A percentile compares a stretch with the other conserved stretches of the same genome.
These are phyloP conservation scores for Phaeoacremonium minimum DNA, from an alignment of 2,329 filamentous ascomycete genomes.

Conservation along the genomic window DNA sequence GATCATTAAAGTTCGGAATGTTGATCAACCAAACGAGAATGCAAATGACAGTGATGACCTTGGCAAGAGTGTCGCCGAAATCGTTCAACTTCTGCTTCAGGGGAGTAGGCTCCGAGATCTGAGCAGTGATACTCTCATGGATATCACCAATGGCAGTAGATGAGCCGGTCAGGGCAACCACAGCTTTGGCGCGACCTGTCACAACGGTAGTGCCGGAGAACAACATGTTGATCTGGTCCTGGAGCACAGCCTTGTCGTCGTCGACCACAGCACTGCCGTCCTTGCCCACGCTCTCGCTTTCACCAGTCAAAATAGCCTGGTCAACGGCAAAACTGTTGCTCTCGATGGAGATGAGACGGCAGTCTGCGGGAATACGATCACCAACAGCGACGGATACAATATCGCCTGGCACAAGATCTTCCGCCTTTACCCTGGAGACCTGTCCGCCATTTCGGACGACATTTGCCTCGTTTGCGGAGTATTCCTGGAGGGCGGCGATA, in stretches of 20 bases:
- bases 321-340: conserved; percentile 98
- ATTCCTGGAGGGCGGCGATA: conserved; percentile 96
- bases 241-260: conserved; percentile 85
- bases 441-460: conserved; percentile 78
- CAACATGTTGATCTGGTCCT: conserved; percentile 96
- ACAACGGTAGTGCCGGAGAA: conserved; percentile 98
- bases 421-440: conserved; percentile 82
- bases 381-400: conserved; percentile 84
- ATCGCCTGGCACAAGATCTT: conserved; percentile 93
- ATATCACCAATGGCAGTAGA: conserved; percentile 97
- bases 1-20: conserved; percentile 93
- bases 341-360: conserved; percentile 81
- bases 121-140: conserved; percentile 95
- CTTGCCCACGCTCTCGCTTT: conserved; percentile 95
- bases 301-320: conserved; percentile 93
- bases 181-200: conserved; percentile 83
- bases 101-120: conserved; percentile 96
- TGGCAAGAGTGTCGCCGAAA: conserved; percentile 92
- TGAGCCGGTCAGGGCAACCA: conserved; percentile 85
- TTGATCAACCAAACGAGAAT: conserved; percentile 98
- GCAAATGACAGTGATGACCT: conserved; percentile 97
- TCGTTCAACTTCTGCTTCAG: conserved; percentile 98
- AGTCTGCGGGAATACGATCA: conserved; percentile 92
- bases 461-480: conserved; percentile 96
- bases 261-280: conserved; percentile 61